Evolutionary conservation across 208 protist genomes (phyloP), one percentile per base, ranked within the genome.

Genomic region (Crithidia expoeki): DNA sequence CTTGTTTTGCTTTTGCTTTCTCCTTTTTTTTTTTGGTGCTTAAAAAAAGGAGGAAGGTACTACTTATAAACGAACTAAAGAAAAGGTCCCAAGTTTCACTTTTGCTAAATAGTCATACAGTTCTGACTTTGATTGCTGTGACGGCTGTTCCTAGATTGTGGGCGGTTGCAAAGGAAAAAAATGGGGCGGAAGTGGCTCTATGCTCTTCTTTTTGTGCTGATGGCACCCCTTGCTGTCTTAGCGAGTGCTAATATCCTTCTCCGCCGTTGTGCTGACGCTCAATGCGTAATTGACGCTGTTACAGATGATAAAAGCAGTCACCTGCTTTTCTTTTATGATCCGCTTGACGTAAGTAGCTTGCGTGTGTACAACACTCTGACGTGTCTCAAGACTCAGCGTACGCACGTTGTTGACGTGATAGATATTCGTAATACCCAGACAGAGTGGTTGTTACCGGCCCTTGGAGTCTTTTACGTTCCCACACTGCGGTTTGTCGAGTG

Each of bases 311-410:
- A 56, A 25, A 33, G 49, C 25, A 74, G 58, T 19, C 77, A 74
- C 23, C n/a, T 68, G 11, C 47, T 82, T 0, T 68, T 82, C 30
- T 76, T 82, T 38, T 74, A 72, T 28, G 77, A 82, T 51, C 68
- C 77, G 16, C 51, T 78, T 9, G 77, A 82, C 32, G 51, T 75
- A 10, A 82, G 52, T 33, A 79, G 66, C 23, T 9, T 80, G 53
- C 73, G 56, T 33, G 74, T 72, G 11, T 58, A 66, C 32, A 73
- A 80, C 33, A 57, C 74, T 38, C 63, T 80, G n/a, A 32, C 17
- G 10, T 21, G 21, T 3, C 40, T 75, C 12, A 60, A 65, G 25
- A 75, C 58, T 0, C 40, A 32, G 21, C 36, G 38, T 2, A 47
- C 47, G 5, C 51, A 70, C 17, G 52, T 34, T 0, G 19, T 80